A percentile compares a stretch with the other conserved stretches of the same genome.
Evolutionary conservation across 176 grass and related monocot genomes (phyloP).

Genomic region (Melocanna baccifera): DNA sequence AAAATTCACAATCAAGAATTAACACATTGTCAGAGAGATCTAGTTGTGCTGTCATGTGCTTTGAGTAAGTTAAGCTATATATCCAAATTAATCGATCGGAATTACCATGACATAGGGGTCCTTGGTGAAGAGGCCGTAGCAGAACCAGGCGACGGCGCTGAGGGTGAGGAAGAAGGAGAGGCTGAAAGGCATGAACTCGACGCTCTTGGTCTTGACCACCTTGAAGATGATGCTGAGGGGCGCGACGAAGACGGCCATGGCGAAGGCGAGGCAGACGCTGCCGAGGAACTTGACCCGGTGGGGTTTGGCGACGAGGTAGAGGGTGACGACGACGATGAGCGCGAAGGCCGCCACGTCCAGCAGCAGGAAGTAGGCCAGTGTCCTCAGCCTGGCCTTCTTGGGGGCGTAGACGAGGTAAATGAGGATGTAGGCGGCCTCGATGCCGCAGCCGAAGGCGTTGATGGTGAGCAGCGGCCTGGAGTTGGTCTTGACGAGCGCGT

Average conservation of each 20-base stretch:
- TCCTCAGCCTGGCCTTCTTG: conserved; percentile 32
- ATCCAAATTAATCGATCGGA: neutral
- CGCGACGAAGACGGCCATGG: conserved; percentile 80
- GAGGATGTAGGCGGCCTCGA: conserved; percentile 64
- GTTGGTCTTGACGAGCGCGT: conserved; percentile 70
- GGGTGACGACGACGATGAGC: conserved; percentile 50
- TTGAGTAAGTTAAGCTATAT: too few relatives aligned
- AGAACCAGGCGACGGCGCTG: conserved; percentile 74
- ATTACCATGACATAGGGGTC: conserved; percentile 66
- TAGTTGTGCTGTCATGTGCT: too few relatives aligned
- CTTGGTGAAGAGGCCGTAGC: conserved; percentile 68
- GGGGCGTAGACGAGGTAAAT: conserved; percentile 67
- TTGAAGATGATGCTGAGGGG: conserved; percentile 86
- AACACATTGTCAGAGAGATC: neutral
- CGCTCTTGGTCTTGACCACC: conserved; percentile 75
- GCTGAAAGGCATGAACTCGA: conserved; percentile 81
- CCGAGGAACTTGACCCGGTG: conserved; percentile 70
- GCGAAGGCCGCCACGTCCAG: conserved; percentile 69
- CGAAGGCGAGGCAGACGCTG: conserved; percentile 89
- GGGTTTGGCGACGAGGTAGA: neutral
- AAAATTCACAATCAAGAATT: neutral
- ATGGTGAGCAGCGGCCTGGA: conserved; percentile 64
- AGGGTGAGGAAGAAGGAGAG: conserved; percentile 76
- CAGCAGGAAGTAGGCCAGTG: conserved; percentile 50
- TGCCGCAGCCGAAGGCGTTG: conserved; percentile 69